phyloP scores from a whole-genome alignment of 768 basidiomycete species.

The Boletus edulis region DNA sequence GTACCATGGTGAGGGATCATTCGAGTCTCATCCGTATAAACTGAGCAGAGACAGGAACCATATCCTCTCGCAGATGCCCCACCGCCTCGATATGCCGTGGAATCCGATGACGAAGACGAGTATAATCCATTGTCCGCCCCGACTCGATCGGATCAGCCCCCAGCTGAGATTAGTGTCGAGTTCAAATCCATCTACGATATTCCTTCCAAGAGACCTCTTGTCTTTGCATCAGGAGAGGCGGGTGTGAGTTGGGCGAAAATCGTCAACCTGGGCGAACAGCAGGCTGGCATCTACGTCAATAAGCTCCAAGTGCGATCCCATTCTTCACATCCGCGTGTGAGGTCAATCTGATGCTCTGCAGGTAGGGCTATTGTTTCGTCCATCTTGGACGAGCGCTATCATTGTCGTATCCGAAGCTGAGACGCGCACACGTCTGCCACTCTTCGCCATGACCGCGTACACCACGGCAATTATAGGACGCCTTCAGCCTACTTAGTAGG shows the following conservation, averaged over 20 bases:
- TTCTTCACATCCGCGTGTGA: background rate
- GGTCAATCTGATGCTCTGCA: conserved; percentile 19
- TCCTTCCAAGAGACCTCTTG: conserved; percentile 29
- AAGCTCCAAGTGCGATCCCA: conserved; percentile 39
- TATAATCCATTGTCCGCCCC: conserved; percentile 39
- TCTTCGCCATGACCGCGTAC: conserved; percentile 50
- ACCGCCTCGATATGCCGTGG: conserved; percentile 60
- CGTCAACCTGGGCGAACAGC: conserved; percentile 51
- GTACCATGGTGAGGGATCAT: conserved; percentile 12
- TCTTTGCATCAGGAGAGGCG: conserved; percentile 47
- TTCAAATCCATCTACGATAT: conserved; percentile 35
- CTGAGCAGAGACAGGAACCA: conserved; percentile 38
- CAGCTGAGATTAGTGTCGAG: conserved; percentile 30
- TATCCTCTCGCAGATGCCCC: conserved; percentile 55
- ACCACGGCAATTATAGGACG: conserved; percentile 39
- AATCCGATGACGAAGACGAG: conserved; percentile 71
- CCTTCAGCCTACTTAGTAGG: conserved; percentile 53
- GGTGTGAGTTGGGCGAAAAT: conserved; percentile 51
- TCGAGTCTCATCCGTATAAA: background rate
- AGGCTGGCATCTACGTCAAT: conserved; percentile 45
- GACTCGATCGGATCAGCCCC: conserved; percentile 8
- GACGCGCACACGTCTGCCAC: conserved; percentile 42
- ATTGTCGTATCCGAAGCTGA: conserved; percentile 54
- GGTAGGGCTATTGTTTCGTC: conserved; percentile 52
- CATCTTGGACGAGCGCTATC: conserved; percentile 44